Percentiles rank a stretch among this genome's conserved stretches.
Evolutionary conservation across 495 filamentous ascomycete genomes (phyloP).

Genomic region (Podospora fimiseda): DNA sequence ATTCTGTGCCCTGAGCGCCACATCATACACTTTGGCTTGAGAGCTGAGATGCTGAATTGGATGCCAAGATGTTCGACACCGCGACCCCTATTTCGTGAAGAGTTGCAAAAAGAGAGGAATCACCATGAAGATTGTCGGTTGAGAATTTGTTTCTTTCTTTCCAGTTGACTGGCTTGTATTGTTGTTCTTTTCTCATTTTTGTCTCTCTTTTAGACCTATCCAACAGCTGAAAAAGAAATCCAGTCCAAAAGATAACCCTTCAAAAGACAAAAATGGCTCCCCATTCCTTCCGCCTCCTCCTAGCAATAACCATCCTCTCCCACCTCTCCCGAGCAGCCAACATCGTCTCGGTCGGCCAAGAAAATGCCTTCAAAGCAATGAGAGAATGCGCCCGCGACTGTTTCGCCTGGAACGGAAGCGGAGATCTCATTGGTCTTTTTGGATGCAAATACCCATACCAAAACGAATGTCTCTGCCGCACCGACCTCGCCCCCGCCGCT

Average conservation of each 20-base stretch:
- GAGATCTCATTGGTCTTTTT: conserved; percentile 2
- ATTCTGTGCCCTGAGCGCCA: background rate
- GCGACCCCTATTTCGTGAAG: background rate
- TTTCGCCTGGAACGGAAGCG: conserved; percentile 5
- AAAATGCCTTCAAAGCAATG: conserved; percentile 7
- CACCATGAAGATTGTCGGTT: no score
- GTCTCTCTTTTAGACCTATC: background rate
- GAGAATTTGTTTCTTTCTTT: no score
- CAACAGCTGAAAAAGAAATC: background rate
- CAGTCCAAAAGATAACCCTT: no score
- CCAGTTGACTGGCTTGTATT: no score
- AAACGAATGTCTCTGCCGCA: conserved; percentile 10
- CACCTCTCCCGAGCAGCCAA: background rate
- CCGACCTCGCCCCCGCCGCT: conserved; percentile 5
- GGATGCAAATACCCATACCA: conserved; percentile 9
- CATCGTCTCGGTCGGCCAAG: conserved; percentile 1
- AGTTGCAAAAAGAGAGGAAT: background rate
- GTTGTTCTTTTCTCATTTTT: background rate
- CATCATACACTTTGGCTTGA: background rate
- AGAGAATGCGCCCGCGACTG: conserved; percentile 7
- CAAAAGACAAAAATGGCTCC: no score
- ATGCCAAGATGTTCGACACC: background rate
- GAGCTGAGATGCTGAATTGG: background rate
- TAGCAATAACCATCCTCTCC: background rate
- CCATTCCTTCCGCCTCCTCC: background rate